Evolutionary conservation across 495 filamentous ascomycete genomes (phyloP).

Genomic region (Penicillium longicatenatum): DNA sequence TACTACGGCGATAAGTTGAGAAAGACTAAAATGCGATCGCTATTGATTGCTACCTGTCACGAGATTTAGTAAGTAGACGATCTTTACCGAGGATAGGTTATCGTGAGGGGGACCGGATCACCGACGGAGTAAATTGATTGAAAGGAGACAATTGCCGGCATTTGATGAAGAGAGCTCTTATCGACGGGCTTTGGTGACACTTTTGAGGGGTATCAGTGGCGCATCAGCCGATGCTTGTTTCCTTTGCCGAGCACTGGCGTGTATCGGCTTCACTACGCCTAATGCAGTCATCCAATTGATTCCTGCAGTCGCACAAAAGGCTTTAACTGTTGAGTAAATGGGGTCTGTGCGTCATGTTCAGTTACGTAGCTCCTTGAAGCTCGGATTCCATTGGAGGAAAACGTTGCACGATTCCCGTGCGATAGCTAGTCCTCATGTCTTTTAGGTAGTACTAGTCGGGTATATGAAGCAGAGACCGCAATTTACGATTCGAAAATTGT

Average conservation of each 20-base stretch:
- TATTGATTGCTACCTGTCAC: neutral
- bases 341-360: neutral
- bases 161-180: neutral
- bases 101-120: neutral
- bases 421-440: neutral
- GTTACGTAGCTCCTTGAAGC: neutral
- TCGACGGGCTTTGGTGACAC: neutral
- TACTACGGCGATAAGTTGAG: no score
- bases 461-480: no score
- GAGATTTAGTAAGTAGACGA: neutral
- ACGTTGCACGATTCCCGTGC: neutral
- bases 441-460: neutral
- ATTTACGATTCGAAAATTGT: neutral
- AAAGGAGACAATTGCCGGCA: neutral
- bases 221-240: slow-evolving; percentile 5
- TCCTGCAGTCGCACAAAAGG: neutral
- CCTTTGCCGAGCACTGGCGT: neutral
- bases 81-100: neutral
- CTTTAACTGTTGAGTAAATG: neutral
- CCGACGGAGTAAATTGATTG: slow-evolving; percentile 1
- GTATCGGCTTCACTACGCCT: neutral
- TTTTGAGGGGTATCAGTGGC: slow-evolving; percentile 3
- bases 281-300: neutral
- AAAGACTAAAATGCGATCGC: neutral
- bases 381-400: neutral